Percentiles rank a stretch among this genome's conserved stretches.
phyloP scores from a whole-genome alignment of 129 eudicot species.

The Helichrysum umbraculigerum region DNA sequence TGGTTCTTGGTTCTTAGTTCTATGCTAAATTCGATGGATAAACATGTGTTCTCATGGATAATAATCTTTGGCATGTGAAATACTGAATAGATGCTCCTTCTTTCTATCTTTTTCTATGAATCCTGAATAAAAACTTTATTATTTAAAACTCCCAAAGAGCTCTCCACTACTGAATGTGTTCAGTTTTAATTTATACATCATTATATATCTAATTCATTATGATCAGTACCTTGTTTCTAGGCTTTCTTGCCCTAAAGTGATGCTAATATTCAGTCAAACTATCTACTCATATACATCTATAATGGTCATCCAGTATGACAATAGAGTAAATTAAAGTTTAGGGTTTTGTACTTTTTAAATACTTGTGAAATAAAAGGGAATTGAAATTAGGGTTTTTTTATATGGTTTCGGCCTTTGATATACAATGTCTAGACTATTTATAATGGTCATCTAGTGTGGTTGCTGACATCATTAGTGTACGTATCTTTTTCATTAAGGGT shows the following conservation, averaged over 20 bases:
- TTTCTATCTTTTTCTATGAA: background rate
- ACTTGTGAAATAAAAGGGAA: background rate
- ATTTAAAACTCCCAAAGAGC: background rate
- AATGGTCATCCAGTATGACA: too few species aligned
- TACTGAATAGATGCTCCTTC: slow-evolving; percentile 33
- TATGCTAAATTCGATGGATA: slow-evolving; percentile 40
- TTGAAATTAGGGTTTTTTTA: background rate
- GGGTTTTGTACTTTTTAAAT: background rate
- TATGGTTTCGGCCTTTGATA: background rate
- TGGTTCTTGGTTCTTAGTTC: slow-evolving; percentile 20
- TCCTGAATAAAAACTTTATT: background rate
- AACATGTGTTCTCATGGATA: slow-evolving; percentile 36
- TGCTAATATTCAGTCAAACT: background rate
- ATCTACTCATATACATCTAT: background rate
- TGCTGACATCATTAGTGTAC: too few species aligned
- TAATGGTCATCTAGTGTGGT: too few species aligned
- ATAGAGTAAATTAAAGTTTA: background rate
- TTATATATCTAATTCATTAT: slow-evolving; percentile 33
- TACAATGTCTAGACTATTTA: background rate
- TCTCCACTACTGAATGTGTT: slow-evolving; percentile 1
- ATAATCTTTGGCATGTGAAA: slow-evolving; percentile 35
- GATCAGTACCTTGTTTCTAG: slow-evolving; percentile 19
- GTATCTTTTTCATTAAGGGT: background rate
- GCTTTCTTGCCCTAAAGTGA: slow-evolving; percentile 20
- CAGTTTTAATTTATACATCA: slow-evolving; percentile 23